phyloP scores from a whole-genome alignment of 495 filamentous ascomycete species.

The Cairneyella variabilis region DNA sequence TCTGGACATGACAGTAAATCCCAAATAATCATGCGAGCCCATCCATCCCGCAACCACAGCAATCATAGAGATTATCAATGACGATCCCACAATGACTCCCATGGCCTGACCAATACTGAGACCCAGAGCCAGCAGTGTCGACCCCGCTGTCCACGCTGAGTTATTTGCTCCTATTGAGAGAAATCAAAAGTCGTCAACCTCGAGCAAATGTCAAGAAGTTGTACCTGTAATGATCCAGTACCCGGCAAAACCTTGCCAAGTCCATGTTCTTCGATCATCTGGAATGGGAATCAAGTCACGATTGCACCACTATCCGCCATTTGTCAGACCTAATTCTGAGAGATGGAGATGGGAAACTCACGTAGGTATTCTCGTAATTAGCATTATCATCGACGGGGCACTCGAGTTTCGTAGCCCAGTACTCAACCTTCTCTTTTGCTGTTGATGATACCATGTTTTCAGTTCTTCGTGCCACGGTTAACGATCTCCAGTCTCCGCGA shows the following conservation, averaged over 20 bases:
- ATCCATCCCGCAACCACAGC: conserved; percentile 21
- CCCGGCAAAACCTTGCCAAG: conserved; percentile 21
- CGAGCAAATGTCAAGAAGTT: not conserved
- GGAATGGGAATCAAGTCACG: conserved; percentile 34
- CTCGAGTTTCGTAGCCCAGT: conserved; percentile 18
- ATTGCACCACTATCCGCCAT: conserved; percentile 22
- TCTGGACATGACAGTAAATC: conserved; percentile 23
- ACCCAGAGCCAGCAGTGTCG: conserved; percentile 20
- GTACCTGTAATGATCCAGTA: conserved; percentile 24
- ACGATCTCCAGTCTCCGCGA: not conserved
- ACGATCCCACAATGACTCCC: conserved; percentile 19
- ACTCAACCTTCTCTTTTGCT: conserved; percentile 12
- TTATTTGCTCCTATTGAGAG: conserved; percentile 14
- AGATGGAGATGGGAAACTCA: not conserved
- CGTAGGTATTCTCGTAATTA: conserved; percentile 21
- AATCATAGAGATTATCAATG: conserved; percentile 19
- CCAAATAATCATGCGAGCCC: conserved; percentile 22
- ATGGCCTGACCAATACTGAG: conserved; percentile 20
- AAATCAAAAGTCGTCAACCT: not conserved
- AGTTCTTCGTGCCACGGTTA: not conserved
- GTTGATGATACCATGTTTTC: conserved; percentile 9
- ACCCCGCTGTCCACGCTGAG: conserved; percentile 22
- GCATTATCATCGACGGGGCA: conserved; percentile 22
- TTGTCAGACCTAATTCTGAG: not conserved
- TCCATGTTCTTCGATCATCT: conserved; percentile 31